Evolutionary conservation across 1,139 yeast genomes (phyloP).

Genomic region (Pichia sp.): DNA sequence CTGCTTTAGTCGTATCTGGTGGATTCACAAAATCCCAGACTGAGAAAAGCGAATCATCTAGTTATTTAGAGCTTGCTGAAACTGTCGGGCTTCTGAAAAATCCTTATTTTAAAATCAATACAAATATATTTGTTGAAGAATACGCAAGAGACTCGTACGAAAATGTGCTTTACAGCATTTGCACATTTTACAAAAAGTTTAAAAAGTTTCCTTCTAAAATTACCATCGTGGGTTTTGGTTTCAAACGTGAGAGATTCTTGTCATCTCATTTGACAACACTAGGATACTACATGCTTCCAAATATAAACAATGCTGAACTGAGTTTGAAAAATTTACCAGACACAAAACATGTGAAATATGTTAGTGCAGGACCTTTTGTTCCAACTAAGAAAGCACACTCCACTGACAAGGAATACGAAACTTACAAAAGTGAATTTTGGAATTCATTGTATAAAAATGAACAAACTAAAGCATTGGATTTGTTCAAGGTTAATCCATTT

Average conservation of each 20-base stretch:
- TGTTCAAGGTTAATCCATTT: conserved; percentile 58
- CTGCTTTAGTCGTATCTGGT: conserved; percentile 57
- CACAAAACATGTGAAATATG: conserved; percentile 38
- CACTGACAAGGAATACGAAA: conserved; percentile 24
- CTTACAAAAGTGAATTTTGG: conserved; percentile 35
- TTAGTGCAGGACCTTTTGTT: conserved; percentile 64
- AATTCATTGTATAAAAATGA: conserved; percentile 47
- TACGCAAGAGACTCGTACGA: conserved; percentile 81
- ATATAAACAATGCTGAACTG: background rate
- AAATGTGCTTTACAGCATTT: conserved; percentile 62
- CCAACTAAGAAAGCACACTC: conserved; percentile 21
- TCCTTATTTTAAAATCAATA: conserved; percentile 11
- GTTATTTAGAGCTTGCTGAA: conserved; percentile 37
- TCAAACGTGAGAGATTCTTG: conserved; percentile 59
- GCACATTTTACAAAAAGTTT: conserved; percentile 49
- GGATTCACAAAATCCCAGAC: conserved; percentile 60
- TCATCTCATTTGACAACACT: conserved; percentile 54
- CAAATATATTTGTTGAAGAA: conserved; percentile 48
- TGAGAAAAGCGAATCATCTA: conserved; percentile 48
- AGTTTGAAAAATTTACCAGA: conserved; percentile 13
- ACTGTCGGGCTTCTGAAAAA: conserved; percentile 12
- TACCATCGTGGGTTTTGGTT: conserved; percentile 69
- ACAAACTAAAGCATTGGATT: conserved; percentile 48
- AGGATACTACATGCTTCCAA: conserved; percentile 20
- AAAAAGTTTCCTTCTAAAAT: conserved; percentile 48